Percentiles rank a stretch among this genome's conserved stretches.
Evolutionary conservation across 768 basidiomycete genomes (phyloP).

Genomic region (Podaxis pistillaris): DNA sequence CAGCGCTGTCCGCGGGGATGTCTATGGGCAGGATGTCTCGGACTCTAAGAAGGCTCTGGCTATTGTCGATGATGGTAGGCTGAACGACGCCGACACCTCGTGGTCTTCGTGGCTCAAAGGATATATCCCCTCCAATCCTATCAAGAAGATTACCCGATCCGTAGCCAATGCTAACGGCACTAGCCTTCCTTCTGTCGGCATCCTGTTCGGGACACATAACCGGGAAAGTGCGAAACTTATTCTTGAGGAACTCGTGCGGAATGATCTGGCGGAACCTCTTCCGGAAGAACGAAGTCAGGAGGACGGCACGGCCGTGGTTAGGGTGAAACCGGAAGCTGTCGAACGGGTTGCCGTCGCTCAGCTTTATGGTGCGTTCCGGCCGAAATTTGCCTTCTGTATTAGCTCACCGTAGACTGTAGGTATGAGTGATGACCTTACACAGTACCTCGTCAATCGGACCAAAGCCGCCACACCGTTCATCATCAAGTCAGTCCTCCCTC

Average conservation of each 20-base stretch:
- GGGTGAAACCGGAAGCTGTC: slow-evolving; percentile 51
- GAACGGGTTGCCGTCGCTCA: slow-evolving; percentile 78
- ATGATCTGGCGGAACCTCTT: slow-evolving; percentile 46
- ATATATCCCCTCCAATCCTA: slow-evolving; percentile 3
- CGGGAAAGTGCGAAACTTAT: slow-evolving; percentile 63
- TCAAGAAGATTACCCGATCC: background rate
- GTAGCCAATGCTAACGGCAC: background rate
- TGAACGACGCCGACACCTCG: slow-evolving; percentile 9
- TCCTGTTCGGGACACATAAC: slow-evolving; percentile 90
- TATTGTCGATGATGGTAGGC: background rate
- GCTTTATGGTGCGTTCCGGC: slow-evolving; percentile 61
- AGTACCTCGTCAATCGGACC: slow-evolving; percentile 60
- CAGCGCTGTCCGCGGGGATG: slow-evolving; percentile 50
- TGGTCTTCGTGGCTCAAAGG: slow-evolving; percentile 11
- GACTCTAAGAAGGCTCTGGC: background rate
- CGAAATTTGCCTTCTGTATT: background rate
- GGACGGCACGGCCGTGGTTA: slow-evolving; percentile 22
- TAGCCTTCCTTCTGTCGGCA: slow-evolving; percentile 40
- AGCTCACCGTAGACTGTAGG: slow-evolving; percentile 39
- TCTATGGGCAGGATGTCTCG: slow-evolving; percentile 22
- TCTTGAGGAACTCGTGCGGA: slow-evolving; percentile 53
- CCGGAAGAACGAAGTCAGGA: slow-evolving; percentile 16
- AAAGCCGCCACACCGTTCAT: slow-evolving; percentile 61
- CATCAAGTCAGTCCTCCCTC: slow-evolving; percentile 55
- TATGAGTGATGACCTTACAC: slow-evolving; percentile 82